Conservation (phyloP, 2,329 filamentous ascomycete species). For the Mollisiaceae sp. region DNA sequence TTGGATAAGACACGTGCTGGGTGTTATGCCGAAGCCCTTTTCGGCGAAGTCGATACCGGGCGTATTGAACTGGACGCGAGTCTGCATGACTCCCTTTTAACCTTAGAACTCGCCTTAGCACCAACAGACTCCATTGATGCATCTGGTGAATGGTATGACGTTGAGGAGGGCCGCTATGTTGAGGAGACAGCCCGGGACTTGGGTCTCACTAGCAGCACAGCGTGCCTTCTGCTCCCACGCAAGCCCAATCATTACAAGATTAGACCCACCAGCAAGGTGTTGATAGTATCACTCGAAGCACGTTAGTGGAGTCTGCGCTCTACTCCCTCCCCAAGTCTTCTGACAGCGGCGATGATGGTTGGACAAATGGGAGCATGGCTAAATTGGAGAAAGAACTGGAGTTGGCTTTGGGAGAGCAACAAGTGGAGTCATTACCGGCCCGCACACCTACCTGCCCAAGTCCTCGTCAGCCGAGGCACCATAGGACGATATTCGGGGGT, state of each 20-base stretch:
- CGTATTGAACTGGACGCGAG: conserved; percentile 24
- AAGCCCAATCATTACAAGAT: conserved; percentile 25
- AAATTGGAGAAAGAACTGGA: conserved; percentile 31
- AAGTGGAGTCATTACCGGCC: conserved; percentile 20
- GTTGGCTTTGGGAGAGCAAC: conserved; percentile 27
- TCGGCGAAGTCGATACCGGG: conserved; percentile 24
- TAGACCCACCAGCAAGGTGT: conserved; percentile 27
- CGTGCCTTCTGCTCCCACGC: conserved; percentile 29
- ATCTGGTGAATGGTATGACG: conserved; percentile 25
- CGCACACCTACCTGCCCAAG: conserved; percentile 21
- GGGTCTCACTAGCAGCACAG: conserved; percentile 22
- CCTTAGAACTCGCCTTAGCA: conserved; percentile 26
- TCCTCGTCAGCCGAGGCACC: conserved; percentile 25
- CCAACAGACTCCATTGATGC: conserved; percentile 27
- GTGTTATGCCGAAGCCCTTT: conserved; percentile 15
- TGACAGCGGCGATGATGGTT: conserved; percentile 28
- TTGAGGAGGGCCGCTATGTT: conserved; percentile 25
- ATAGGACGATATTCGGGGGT: conserved; percentile 30
- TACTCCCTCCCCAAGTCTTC: conserved; percentile 26
- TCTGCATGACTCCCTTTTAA: conserved; percentile 19
- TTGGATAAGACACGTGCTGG: conserved; percentile 22
- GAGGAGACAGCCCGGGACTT: conserved; percentile 23
- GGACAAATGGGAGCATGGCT: conserved; percentile 28
- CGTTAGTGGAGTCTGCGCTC: conserved; percentile 24
- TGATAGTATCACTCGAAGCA: conserved; percentile 26